Base-by-base conservation (phyloP, 129 eudicot species). In the Glebionis coronaria region DNA sequence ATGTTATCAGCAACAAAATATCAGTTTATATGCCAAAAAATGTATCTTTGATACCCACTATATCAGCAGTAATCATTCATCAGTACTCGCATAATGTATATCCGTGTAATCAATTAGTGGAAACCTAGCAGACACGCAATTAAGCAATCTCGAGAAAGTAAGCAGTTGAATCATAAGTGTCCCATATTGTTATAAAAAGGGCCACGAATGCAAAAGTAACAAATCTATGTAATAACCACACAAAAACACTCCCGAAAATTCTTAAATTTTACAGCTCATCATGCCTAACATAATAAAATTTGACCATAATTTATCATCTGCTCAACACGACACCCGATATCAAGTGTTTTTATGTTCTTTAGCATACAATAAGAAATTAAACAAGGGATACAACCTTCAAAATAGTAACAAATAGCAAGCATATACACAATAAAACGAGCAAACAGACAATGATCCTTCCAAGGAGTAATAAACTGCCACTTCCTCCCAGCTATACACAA, bases 1-100 rank as follows among this genome's bases (percentile, higher is more conserved):
- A 29, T 21, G 21, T 38, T 54, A 68, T 44, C 69, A 71, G 5
- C 21, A 70, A 61, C 44, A 58, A n/a, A 0, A 58, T 31, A 65
- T 2, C 12, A 0, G 5, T 9, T 67, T 16, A 18, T 0, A 16
- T 25, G 25, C 11, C 13, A 18, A 9, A 27, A 31, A 11, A 11
- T 15, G 59, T 23, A 21, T 6, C 19, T 35, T 35, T 35, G 2
- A 35, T 35, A 35, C 42, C 42, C 42, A 35, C 9, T 35, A 35
- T 35, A 35, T 35, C 42, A 35, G 10, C 42, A 35, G 42, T 35
- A 6, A 35, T 35, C 42, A 35, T 35, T 35, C 42, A 35, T 35
- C 9, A 35, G 10, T 35, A 35, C 42, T 35, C 7, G 42, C 42
- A 7, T 6, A 35, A 35, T 35, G 42, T 35, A 35, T 7, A 35